These are phyloP conservation scores for Erysiphe pulchra DNA, from an alignment of 2,329 filamentous ascomycete genomes.

Conservation along the genomic window DNA sequence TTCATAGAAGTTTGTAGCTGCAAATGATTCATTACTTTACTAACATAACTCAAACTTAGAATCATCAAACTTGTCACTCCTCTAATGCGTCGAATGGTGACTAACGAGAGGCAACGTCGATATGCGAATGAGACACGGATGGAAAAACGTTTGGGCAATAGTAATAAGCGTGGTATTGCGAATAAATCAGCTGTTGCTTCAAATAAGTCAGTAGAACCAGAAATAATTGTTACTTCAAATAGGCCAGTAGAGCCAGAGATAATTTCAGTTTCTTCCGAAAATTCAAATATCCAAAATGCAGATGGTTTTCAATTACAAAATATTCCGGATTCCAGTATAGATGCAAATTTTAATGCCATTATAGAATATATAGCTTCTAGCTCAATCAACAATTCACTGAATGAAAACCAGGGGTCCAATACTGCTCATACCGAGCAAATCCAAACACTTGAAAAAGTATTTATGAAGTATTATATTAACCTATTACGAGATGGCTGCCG, in stretches of 20 bases:
- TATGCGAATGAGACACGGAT: conserved; percentile 9
- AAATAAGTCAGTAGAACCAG: not conserved
- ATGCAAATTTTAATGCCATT: not conserved
- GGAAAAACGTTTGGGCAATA: conserved; percentile 3
- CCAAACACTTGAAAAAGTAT: not conserved
- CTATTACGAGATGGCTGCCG: conserved; percentile 7
- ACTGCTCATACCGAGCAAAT: not conserved
- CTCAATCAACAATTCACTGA: no score
- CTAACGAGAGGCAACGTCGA: conserved; percentile 13
- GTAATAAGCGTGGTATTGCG: not conserved
- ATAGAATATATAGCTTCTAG: not conserved
- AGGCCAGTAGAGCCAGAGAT: not conserved
- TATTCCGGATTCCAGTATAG: not conserved
- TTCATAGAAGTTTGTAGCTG: not conserved
- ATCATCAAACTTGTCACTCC: conserved; percentile 10
- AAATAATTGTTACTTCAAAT: not conserved
- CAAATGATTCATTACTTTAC: not conserved
- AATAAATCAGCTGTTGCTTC: not conserved
- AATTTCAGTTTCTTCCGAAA: not conserved
- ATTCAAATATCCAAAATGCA: no score
- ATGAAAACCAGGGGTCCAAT: not conserved
- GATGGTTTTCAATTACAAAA: not conserved
- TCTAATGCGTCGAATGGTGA: conserved; percentile 13
- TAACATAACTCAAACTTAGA: conserved; percentile 5
- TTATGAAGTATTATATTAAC: conserved; percentile 7